These are phyloP conservation scores for Mortierella sp. DNA, from an alignment of 371 early-diverging fungal genomes.

Conservation along the genomic window DNA sequence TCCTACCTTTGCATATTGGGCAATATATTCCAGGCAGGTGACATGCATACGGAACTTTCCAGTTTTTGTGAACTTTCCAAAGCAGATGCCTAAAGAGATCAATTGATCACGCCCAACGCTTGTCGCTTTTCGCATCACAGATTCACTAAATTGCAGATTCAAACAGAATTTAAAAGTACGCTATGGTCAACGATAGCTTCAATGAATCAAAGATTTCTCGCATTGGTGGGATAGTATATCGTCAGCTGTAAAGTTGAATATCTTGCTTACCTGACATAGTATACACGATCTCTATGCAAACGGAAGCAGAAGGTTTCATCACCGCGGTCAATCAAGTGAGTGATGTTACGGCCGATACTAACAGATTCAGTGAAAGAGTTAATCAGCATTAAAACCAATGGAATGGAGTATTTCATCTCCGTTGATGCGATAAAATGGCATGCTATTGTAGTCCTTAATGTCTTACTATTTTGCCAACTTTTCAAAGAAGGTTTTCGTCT, in stretches of 20 bases:
- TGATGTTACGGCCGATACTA: slow-evolving; percentile 95
- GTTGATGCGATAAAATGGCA: no score
- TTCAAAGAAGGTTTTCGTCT: slow-evolving; percentile 95
- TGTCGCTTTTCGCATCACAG: slow-evolving; percentile 89
- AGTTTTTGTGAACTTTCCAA: slow-evolving; percentile 99
- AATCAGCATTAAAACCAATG: neutral
- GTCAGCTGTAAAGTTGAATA: no score
- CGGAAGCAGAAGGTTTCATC: slow-evolving; percentile 98
- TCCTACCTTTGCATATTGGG: slow-evolving; percentile 94
- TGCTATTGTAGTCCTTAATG: neutral
- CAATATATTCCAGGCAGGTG: slow-evolving; percentile 92
- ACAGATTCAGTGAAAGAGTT: neutral
- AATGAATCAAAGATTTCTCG: neutral
- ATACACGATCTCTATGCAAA: slow-evolving; percentile 92
- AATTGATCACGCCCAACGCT: slow-evolving; percentile 90
- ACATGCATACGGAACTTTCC: slow-evolving; percentile 97
- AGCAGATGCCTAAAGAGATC: slow-evolving; percentile 93
- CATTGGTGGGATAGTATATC: neutral
- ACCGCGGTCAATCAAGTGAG: slow-evolving; percentile 93
- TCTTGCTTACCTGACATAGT: slow-evolving; percentile 93
- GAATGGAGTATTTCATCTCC: no score
- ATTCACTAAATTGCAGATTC: slow-evolving; percentile 73
- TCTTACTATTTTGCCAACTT: slow-evolving; percentile 96
- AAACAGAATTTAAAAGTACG: neutral
- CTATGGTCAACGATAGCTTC: neutral